Base-by-base conservation (phyloP, 164 flowering plant species). In the Taxillus chinensis region DNA sequence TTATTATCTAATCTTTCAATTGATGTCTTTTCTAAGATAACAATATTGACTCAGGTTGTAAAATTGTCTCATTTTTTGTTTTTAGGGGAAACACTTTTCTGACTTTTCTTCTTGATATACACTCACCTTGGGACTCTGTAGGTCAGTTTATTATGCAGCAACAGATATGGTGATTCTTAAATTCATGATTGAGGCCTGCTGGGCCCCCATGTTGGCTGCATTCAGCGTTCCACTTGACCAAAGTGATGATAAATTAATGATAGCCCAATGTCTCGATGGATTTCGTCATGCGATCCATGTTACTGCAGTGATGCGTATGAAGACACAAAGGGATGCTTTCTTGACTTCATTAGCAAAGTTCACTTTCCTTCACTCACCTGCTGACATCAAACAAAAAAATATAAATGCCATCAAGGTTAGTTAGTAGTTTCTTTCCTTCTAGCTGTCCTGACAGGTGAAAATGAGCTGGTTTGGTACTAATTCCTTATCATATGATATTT, bases 201-300 rank as follows among this genome's bases (percentile, higher is more conserved):
- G 99, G 99, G 99, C 99, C 75, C 99, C 99, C 10, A 95, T 91
- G 96, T 68, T 95, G 83, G 99, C 96, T 78, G 99, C 99, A 62
- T 95, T 95, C 77, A 95, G 98, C 76, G 98, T 95, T 71, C 98
- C 98, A 50, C 92, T 95, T 71, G 99, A 95, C 63, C 99, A 89
- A 77, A 92, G 92, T 82, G 95, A 87, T 59, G 98, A 95, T 71
- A 96, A 88, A 70, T 77, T 81, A 53, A 72, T 95, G 15, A 78
- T 87, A 62, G 62, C 83, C 9, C 81, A 80, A 41, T 95, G 99
- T 74, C 87, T 95, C 66, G 85, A 87, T 67, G 99, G 99, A 48
- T 80, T 95, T 66, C 96, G 89, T 16, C 63, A 68, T 70, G 98
- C 99, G 46, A 80, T 95, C 64, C 99, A 84, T 84, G 92, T 95